Base-by-base conservation (phyloP, 306 rosid genomes). In the Cucurbita argyrosperma region DNA sequence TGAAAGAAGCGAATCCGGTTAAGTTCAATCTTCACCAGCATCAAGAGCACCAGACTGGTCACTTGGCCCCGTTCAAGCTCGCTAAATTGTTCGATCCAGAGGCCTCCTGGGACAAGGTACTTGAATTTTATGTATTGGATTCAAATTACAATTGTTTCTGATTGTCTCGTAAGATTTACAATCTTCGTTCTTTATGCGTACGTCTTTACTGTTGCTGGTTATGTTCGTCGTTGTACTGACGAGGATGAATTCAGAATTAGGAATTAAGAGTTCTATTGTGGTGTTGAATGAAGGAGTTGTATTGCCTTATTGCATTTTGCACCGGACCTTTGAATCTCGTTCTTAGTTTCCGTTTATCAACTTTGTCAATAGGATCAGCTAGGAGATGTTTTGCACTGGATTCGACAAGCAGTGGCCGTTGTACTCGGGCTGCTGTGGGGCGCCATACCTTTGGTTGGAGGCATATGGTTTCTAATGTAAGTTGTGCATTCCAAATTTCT, bases 31-130 rank as follows among this genome's bases (percentile, higher is more conserved):
- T 38, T 30, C 82, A 74, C 37, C 78, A 21, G 47, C 83, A 80
- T 58, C 77, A 64, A 76, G 90, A 79, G 71, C 97, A 91, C 83
- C 97, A 83, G 84, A 91, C 89, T 55, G 99, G 97, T 26, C 99
- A 95, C 83, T 85, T 85, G 67, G 86, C 99, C 50, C 92, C 96
- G 69, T 91, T 90, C 84, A 95, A 84, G 84, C 85, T 91, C 79
- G 90, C 97, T 61, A 91, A 89, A 85, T 80, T 95, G 81, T 82
- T 95, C 75, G 97, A 91, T 85, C 97, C 99, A 11, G 99, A 95
- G 80, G 96, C 97, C 79, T 91, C 99, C 0, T 91, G 99, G 99
- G 99, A 95, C 80, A 95, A 95, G 99, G 99, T 95, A 80, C 47
- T 77, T 38, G 52, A 18, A 5, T 82, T 74, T 63, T 74, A 71